Evolutionary conservation across 2,329 filamentous ascomycete species (phyloP).

Genomic region (Fusarium haematococcum): DNA sequence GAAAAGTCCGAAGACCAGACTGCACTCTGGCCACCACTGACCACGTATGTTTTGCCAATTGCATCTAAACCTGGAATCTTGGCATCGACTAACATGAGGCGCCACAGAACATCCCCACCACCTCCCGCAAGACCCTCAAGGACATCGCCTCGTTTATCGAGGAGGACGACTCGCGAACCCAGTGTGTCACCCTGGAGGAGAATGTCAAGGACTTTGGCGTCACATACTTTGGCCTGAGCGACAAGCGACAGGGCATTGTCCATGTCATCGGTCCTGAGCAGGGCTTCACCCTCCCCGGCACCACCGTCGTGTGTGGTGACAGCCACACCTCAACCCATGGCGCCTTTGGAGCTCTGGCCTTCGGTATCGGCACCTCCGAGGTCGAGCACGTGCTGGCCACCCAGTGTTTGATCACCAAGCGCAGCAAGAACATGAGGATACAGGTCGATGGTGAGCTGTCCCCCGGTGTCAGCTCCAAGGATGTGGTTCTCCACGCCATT

Average conservation of each 20-base stretch:
- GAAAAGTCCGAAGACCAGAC: slow-evolving; percentile 91
- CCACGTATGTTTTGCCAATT: slow-evolving; percentile 74
- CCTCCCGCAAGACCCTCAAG: slow-evolving; percentile 91
- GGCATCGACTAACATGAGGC: slow-evolving; percentile 28
- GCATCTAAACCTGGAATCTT: not conserved
- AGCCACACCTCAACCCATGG: slow-evolving; percentile 98
- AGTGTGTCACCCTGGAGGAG: slow-evolving; percentile 95
- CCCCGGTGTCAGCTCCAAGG: slow-evolving; percentile 95
- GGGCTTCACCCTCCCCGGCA: slow-evolving; percentile 96
- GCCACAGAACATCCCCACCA: slow-evolving; percentile 88
- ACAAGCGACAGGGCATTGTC: slow-evolving; percentile 97
- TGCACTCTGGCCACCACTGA: slow-evolving; percentile 97
- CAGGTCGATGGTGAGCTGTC: slow-evolving; percentile 92
- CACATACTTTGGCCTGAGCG: slow-evolving; percentile 95
- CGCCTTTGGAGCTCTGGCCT: slow-evolving; percentile 93
- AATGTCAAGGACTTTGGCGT: slow-evolving; percentile 97
- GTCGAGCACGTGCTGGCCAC: slow-evolving; percentile 98
- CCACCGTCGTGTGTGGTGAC: slow-evolving; percentile 97
- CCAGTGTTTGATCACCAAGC: slow-evolving; percentile 92
- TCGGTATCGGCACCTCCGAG: slow-evolving; percentile 97
- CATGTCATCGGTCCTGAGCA: slow-evolving; percentile 99
- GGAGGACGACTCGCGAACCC: slow-evolving; percentile 90
- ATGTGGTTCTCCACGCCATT: slow-evolving; percentile 92
- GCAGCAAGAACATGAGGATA: slow-evolving; percentile 98
- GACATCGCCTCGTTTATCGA: slow-evolving; percentile 94